phyloP scores from a whole-genome alignment of 768 basidiomycete genomes.

The Hydnomerulius pinastri region DNA sequence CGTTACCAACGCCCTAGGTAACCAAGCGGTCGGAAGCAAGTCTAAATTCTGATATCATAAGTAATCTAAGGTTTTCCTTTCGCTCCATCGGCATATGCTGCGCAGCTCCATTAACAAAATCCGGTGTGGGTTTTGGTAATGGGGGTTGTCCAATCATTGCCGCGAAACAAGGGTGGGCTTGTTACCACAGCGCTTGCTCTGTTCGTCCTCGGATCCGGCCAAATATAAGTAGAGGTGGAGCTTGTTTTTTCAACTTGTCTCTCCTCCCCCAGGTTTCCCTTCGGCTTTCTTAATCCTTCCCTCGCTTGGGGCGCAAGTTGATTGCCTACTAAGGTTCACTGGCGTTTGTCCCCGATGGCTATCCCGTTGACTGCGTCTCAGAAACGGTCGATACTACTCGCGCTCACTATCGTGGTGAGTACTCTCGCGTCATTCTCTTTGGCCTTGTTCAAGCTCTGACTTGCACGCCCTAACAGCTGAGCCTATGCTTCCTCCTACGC shows the following conservation, averaged over 20 bases:
- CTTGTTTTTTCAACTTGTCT: too few relatives aligned
- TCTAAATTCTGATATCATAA: too few relatives aligned
- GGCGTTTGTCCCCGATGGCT: constrained; percentile 14
- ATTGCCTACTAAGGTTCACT: neutral
- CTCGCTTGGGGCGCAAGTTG: neutral
- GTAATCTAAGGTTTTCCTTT: too few relatives aligned
- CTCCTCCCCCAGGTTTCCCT: neutral
- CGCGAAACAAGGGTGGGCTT: too few relatives aligned
- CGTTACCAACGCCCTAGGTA: too few relatives aligned
- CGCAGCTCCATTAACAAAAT: too few relatives aligned
- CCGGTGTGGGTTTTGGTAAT: too few relatives aligned
- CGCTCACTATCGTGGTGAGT: constrained; percentile 28
- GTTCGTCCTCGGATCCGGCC: neutral
- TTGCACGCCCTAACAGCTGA: constrained; percentile 13
- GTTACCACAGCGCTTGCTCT: neutral
- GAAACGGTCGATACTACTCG: constrained; percentile 30
- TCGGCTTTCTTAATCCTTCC: neutral
- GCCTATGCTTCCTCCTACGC: constrained; percentile 18
- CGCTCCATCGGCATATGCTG: too few relatives aligned
- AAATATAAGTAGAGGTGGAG: neutral
- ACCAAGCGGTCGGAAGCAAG: too few relatives aligned
- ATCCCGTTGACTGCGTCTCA: constrained; percentile 29
- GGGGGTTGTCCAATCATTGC: too few relatives aligned
- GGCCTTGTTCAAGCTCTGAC: neutral
- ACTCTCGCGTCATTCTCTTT: too few relatives aligned